phyloP scores from a whole-genome alignment of 2,329 filamentous ascomycete species.

The Microdochium bolleyi region DNA sequence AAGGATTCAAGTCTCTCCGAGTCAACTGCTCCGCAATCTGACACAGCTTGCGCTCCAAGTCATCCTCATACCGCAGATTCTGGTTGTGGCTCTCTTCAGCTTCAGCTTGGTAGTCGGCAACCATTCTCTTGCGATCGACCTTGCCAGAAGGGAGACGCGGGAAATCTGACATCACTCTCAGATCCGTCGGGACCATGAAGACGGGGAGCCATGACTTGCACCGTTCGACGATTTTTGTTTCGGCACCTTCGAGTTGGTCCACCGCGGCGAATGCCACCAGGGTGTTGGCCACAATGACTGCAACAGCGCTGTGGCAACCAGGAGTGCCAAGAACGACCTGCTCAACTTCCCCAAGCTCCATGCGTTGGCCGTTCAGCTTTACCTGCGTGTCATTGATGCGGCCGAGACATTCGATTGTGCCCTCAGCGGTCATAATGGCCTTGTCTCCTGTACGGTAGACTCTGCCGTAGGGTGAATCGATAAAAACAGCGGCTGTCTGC shows the following conservation, averaged over 20 bases:
- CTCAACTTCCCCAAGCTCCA: conserved; percentile 75
- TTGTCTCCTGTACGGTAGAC: conserved; percentile 84
- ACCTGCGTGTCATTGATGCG: conserved; percentile 75
- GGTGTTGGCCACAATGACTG: conserved; percentile 56
- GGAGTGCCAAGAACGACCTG: conserved; percentile 54
- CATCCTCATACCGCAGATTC: conserved; percentile 11
- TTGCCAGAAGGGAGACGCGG: conserved; percentile 80
- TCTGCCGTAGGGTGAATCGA: conserved; percentile 58
- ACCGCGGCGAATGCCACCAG: conserved; percentile 70
- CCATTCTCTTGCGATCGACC: conserved; percentile 61
- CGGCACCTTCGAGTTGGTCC: conserved; percentile 27
- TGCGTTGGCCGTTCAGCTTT: conserved; percentile 76
- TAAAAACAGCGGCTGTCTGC: conserved; percentile 64
- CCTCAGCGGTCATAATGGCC: conserved; percentile 58
- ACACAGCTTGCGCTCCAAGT: conserved; percentile 25
- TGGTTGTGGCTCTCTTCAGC: background rate
- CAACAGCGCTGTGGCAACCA: conserved; percentile 58
- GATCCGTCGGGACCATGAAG: conserved; percentile 76
- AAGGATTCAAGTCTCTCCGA: conserved; percentile 13
- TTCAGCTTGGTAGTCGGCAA: conserved; percentile 37
- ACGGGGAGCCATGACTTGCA: conserved; percentile 71
- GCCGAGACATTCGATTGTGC: conserved; percentile 74
- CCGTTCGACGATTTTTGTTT: conserved; percentile 39
- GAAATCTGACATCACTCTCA: conserved; percentile 56
- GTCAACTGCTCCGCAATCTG: conserved; percentile 18